These are phyloP conservation scores for Kalmusia sp. DNA, from an alignment of 2,329 filamentous ascomycete species.

Conservation along the genomic window DNA sequence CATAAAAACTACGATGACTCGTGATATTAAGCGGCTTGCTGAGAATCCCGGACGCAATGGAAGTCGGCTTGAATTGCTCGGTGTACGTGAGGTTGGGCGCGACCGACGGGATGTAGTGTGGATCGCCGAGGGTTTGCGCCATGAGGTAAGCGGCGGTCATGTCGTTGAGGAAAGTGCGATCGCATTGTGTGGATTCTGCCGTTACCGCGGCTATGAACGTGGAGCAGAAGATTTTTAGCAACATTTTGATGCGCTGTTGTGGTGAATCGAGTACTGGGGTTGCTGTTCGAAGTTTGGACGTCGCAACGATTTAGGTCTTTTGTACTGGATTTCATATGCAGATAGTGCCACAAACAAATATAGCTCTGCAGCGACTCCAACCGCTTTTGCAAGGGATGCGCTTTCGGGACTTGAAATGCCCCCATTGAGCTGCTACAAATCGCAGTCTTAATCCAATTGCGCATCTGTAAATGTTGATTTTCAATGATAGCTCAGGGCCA, in stretches of 20 bases:
- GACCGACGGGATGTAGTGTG: conserved; percentile 15
- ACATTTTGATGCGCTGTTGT: background rate
- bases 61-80: conserved; percentile 23
- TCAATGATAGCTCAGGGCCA: no score
- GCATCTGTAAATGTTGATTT: background rate
- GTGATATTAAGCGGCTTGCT: conserved; percentile 25
- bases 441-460: no score
- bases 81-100: conserved; percentile 25
- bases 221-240: background rate
- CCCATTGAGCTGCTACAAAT: no score
- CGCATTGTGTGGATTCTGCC: conserved; percentile 12
- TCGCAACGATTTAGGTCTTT: background rate
- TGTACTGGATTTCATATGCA: no score
- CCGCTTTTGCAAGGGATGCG: no score
- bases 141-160: conserved; percentile 23
- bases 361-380: no score
- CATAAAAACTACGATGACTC: conserved; percentile 22
- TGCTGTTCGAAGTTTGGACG: background rate
- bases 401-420: no score
- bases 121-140: conserved; percentile 23
- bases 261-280: background rate
- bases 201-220: background rate
- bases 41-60: conserved; percentile 27
- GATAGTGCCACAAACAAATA: no score
- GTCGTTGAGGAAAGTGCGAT: conserved; percentile 24